Conservation (phyloP, 768 basidiomycete species). For the Trametes meyenii region DNA sequence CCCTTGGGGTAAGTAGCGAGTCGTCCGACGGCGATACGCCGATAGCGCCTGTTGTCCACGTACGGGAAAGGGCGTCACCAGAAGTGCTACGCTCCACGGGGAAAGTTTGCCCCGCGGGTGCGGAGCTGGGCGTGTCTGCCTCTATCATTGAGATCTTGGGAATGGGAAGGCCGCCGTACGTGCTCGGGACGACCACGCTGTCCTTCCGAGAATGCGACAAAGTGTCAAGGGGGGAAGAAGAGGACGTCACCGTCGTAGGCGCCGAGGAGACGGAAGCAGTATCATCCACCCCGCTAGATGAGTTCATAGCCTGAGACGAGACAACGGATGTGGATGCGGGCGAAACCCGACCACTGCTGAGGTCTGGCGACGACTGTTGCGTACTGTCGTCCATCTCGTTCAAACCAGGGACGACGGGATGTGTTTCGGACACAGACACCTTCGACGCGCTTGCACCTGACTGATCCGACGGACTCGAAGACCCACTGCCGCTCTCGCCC, state of each 20-base stretch:
- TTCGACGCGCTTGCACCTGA: conserved; percentile 2
- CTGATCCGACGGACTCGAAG: conserved; percentile 23
- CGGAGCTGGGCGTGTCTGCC: conserved; percentile 41
- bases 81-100: neutral
- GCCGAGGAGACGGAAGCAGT: conserved; percentile 27
- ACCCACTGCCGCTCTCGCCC: conserved; percentile 31
- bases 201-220: conserved; percentile 16
- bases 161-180: conserved; percentile 49
- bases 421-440: neutral
- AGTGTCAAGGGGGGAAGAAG: neutral
- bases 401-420: conserved; percentile 4
- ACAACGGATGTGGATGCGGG: conserved; percentile 35
- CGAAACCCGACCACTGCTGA: conserved; percentile 23
- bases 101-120: conserved; percentile 1
- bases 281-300: conserved; percentile 21
- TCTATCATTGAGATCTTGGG: conserved; percentile 58
- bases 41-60: conserved; percentile 9
- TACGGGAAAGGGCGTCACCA: neutral
- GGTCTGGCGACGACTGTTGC: conserved; percentile 21
- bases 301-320: conserved; percentile 1
- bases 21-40: conserved; percentile 28
- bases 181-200: conserved; percentile 18
- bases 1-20: conserved; percentile 37
- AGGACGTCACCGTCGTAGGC: conserved; percentile 29
- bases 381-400: conserved; percentile 6